A percentile compares a stretch with the other conserved stretches of the same genome.
These are phyloP conservation scores for Botrytis aclada DNA, from an alignment of 2,329 filamentous ascomycete genomes.

Conservation along the genomic window DNA sequence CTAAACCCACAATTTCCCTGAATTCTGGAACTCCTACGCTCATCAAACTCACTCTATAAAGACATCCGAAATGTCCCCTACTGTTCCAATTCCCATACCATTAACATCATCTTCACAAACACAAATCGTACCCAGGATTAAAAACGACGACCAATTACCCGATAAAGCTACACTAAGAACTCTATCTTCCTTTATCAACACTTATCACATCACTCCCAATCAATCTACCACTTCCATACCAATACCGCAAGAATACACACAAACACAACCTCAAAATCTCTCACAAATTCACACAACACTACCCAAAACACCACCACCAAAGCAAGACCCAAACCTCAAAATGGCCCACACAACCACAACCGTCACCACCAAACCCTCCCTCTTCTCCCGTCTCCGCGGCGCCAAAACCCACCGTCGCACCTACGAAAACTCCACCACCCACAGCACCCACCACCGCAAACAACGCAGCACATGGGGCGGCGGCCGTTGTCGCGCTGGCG, in stretches of 20 bases:
- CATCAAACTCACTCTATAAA: neutral
- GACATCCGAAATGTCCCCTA: neutral
- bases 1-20: neutral
- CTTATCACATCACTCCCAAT: neutral
- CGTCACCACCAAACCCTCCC: slow-evolving; percentile 7
- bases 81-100: neutral
- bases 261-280: neutral
- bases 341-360: slow-evolving; percentile 19
- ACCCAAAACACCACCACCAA: neutral
- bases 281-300: neutral
- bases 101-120: neutral
- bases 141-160: neutral
- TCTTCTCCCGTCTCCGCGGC: slow-evolving; percentile 11
- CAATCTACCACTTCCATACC: neutral
- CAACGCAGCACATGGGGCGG: neutral
- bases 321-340: neutral
- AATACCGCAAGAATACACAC: neutral
- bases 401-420: slow-evolving; percentile 10
- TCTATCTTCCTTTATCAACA: slow-evolving; percentile 17
- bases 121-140: neutral
- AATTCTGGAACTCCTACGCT: neutral
- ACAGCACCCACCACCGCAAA: neutral
- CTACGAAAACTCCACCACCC: neutral
- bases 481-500: neutral
- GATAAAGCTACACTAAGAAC: slow-evolving; percentile 1